phyloP scores from a whole-genome alignment of 345 rosid species.

The Alliaria petiolata region DNA sequence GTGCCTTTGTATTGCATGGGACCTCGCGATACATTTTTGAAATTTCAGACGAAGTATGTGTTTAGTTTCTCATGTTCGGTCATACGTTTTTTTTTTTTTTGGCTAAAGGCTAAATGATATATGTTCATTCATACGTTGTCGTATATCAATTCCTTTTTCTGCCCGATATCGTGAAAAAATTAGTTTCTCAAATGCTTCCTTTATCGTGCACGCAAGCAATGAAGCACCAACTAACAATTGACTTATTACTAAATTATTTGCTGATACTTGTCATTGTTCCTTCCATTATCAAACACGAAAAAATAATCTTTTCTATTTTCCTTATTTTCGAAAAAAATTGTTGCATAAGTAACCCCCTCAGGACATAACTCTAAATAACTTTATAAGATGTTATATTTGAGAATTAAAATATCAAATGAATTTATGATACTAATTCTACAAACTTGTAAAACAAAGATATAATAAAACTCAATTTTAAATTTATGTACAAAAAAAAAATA shows the following conservation, averaged over 20 bases:
- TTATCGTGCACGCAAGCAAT: conserved; percentile 38
- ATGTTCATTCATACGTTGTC: neutral
- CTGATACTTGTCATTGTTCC: neutral
- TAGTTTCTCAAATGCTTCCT: conserved; percentile 8
- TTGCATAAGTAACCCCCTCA: neutral
- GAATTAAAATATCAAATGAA: too few relatives aligned
- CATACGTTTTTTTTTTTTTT: too few relatives aligned
- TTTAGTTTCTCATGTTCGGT: conserved; percentile 10
- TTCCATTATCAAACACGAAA: conserved; percentile 5
- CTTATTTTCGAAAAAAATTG: neutral
- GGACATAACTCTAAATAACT: too few relatives aligned
- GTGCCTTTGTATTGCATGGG: conserved; percentile 47
- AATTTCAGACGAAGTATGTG: neutral
- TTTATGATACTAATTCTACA: too few relatives aligned
- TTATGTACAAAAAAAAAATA: too few relatives aligned
- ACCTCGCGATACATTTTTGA: conserved; percentile 18
- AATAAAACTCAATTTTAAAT: too few relatives aligned
- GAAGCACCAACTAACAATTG: conserved; percentile 39
- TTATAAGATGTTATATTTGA: too few relatives aligned
- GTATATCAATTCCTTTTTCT: neutral
- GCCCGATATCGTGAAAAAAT: conserved; percentile 1
- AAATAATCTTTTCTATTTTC: neutral
- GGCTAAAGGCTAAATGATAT: too few relatives aligned
- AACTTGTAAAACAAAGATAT: too few relatives aligned
- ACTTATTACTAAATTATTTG: conserved; percentile 27